Evolutionary conservation across 2,329 filamentous ascomycete species (phyloP), one percentile per base, ranked within the genome.

Genomic region (Calonectria leucothoes): DNA sequence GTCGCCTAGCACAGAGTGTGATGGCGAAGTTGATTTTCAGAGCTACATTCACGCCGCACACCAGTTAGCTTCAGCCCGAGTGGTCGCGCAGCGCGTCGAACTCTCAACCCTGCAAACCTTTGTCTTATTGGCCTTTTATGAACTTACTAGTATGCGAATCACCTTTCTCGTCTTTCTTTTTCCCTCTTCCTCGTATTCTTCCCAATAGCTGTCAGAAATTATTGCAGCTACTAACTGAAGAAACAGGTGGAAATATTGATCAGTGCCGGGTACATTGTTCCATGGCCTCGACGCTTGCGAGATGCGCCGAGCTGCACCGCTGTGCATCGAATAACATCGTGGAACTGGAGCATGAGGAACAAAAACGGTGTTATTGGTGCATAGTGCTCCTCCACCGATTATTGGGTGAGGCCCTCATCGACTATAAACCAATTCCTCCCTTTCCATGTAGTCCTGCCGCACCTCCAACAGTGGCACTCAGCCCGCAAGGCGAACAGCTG

Each of bases 261-360:
- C 64, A 66, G 48, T 66, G 64, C 6, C 42, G 45, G 29, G 45
- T 66, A 2, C 64, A 66, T 37, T 66, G 20, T 52, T 66, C 64
- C 10, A 31, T 52, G 64, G 33, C 33, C 6, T 23, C 48, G 20
- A 52, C 64, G 23, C 31, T 66, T 20, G 64, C 64, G 4, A 49
- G 33, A n/a, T 52, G 64, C 12, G 64, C 64, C 8, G n/a, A 52
- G 52, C n/a, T 66, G 10, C 31, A 39, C 6, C 64, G 48, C 1
- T 37, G 23, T 17, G n/a, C 27, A 27, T 31, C 25, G 1, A n/a
- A 27, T 5, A n/a, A 48, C 17, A 42, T 11, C 10, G 27, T 14
- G 2, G 35, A 48, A 31, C 27, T 33, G 15, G 17, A 31, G 23
- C 8, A 14, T n/a, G 66, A 68, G 20, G 66, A 68, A 11, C 25